Evolutionary conservation across 257 asterid genomes (phyloP).

Genomic region (Nicotiana tomentosiformis): DNA sequence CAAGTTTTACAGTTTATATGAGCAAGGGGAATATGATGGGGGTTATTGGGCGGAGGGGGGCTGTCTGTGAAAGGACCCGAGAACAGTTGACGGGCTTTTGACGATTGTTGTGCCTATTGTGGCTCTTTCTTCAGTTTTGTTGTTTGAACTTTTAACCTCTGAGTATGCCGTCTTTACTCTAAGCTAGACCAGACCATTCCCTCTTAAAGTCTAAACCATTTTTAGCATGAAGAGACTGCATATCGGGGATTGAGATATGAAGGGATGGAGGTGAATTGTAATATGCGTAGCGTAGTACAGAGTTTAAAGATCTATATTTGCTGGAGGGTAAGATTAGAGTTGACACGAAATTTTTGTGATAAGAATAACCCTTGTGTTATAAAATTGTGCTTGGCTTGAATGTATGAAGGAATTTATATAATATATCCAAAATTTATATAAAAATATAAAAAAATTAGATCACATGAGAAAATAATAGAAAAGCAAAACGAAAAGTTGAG

Average conservation of each 20-base stretch:
- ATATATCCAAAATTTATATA: not conserved
- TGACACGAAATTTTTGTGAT: not conserved
- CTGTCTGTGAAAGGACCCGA: not conserved
- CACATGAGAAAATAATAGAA: not conserved
- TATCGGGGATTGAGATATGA: not conserved
- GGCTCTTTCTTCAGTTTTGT: not conserved
- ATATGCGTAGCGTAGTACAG: not conserved
- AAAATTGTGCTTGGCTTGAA: not conserved
- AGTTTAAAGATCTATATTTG: not conserved
- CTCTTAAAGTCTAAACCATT: not conserved
- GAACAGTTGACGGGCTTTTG: not conserved
- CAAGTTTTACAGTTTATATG: not conserved
- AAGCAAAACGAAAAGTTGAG: not conserved
- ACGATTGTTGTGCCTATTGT: not conserved
- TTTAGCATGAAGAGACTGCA: not conserved
- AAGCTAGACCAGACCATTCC: not conserved
- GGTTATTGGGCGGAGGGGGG: not conserved
- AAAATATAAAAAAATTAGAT: too few relatives aligned
- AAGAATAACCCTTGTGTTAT: not conserved
- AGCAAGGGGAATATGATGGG: not conserved
- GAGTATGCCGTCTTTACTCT: not conserved
- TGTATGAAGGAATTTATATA: not conserved
- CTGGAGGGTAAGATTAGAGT: not conserved
- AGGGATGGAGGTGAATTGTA: not conserved
- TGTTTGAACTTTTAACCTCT: not conserved